Base-by-base conservation (phyloP, 2,329 filamentous ascomycete genomes). In the Trichoderma semiorbis region DNA sequence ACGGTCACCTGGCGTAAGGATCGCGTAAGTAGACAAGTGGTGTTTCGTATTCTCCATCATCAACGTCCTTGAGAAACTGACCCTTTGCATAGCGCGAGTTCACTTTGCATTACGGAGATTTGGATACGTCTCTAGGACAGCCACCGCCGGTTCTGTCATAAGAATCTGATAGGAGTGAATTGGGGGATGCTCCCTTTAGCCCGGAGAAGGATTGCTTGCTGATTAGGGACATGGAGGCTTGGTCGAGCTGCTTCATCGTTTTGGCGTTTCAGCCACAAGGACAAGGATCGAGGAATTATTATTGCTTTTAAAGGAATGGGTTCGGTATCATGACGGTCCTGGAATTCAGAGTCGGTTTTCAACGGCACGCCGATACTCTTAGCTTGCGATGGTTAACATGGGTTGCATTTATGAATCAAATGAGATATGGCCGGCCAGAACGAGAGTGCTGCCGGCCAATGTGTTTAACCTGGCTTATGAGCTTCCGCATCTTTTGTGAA, bases 1-100 rank as follows among this genome's bases (percentile, higher is more conserved):
- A 86, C 87, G 10, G 81, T 81, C n/a, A 84, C 83, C 68, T 91
- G 89, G 89, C 85, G 85, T 62, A 89, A 89, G 78, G 88, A 91
- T 75, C 83, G 89, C 74, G 89, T 91, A 84, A 78, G 88, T 83
- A 30, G 43, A 47, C 53, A 36, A 12, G 5, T 21, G 11, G 47
- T 53, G 47, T 53, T 24, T 1, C n/a, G 5, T 53, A 53, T 53
- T 53, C 39, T 5, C 8, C 10, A 14, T 28, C 10, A 32, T 58
- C 7, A 14, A 24, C 12, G 18, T 36, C 16, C 7, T 60, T 30
- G 34, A 4, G 7, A 39, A 61, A 34, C 64, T 63, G 43, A 68
- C 57, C 74, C n/a, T n/a, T 8, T 16, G 24, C 39, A 16, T 57
- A 91, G 89, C 83, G 88, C 69, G 89, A 90, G 76, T 84, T 91